Conservation (phyloP, 441 rosid genomes). For the Jatropha multifida region DNA sequence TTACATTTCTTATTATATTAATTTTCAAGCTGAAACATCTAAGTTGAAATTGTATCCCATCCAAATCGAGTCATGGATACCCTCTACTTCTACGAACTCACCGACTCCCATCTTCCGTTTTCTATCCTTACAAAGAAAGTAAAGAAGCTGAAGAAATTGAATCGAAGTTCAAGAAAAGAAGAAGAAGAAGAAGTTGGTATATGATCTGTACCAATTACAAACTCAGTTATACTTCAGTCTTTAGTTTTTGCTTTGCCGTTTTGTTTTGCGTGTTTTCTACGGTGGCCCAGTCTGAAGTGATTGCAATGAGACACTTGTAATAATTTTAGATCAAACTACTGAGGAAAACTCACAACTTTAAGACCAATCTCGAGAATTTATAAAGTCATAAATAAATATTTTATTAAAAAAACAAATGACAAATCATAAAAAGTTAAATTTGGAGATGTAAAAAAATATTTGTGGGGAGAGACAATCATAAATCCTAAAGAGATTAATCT, state of each 20-base stretch:
- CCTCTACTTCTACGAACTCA: too few relatives aligned
- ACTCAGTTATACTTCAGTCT: slow-evolving; percentile 28
- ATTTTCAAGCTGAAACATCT: too few relatives aligned
- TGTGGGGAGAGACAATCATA: too few relatives aligned
- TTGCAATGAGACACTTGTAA: not conserved
- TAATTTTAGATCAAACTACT: slow-evolving; percentile 24
- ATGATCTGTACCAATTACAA: slow-evolving; percentile 17
- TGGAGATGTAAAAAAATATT: too few relatives aligned
- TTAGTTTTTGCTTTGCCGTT: slow-evolving; percentile 32
- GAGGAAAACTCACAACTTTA: slow-evolving; percentile 35
- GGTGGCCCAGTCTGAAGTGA: slow-evolving; percentile 24
- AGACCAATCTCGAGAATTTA: slow-evolving; percentile 45
- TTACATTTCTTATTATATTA: too few relatives aligned
- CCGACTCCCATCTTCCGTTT: too few relatives aligned
- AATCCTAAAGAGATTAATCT: too few relatives aligned
- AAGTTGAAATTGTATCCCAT: too few relatives aligned
- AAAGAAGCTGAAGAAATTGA: not conserved
- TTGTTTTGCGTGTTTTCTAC: slow-evolving; percentile 15
- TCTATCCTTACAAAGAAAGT: too few relatives aligned
- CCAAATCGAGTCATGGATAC: too few relatives aligned
- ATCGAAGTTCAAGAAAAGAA: not conserved
- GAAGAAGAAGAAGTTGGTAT: not conserved
- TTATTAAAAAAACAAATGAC: too few relatives aligned
- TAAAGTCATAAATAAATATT: slow-evolving; percentile 21
- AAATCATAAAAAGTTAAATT: too few relatives aligned